Percentiles rank a stretch among this genome's conserved stretches.
phyloP scores from a whole-genome alignment of 208 protist genomes.

The Trypanosoma avium region DNA sequence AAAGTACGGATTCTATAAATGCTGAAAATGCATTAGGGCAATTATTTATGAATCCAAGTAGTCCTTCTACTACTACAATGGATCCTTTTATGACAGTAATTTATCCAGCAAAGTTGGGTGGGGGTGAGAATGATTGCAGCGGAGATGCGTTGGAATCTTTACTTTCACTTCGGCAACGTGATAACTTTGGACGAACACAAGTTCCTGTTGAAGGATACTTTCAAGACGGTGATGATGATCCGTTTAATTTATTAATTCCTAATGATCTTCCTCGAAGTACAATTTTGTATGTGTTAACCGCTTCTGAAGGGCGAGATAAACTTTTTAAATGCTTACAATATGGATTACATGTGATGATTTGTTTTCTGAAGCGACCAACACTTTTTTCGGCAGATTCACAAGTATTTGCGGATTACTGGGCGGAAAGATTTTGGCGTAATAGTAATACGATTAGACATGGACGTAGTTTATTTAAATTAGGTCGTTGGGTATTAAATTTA shows the following conservation, averaged over 20 bases:
- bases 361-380: constrained; percentile 56
- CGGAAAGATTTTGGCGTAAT: constrained; percentile 73
- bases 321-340: constrained; percentile 87
- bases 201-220: constrained; percentile 84
- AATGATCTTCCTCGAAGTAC: constrained; percentile 81
- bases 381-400: constrained; percentile 65
- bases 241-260: constrained; percentile 58
- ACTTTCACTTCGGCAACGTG: constrained; percentile 4
- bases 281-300: constrained; percentile 83
- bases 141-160: neutral
- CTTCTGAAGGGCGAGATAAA: constrained; percentile 79
- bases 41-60: neutral
- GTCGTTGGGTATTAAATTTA: constrained; percentile 71
- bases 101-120: constrained; percentile 32
- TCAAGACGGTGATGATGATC: constrained; percentile 29
- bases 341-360: constrained; percentile 70
- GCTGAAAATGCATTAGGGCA: neutral
- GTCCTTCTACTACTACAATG: neutral
- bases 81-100: constrained; percentile 42
- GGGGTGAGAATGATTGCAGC: neutral
- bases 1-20: constrained; percentile 1
- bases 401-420: constrained; percentile 46
- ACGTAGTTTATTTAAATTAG: constrained; percentile 85
- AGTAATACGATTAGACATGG: constrained; percentile 87
- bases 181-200: constrained; percentile 62